Base-by-base conservation (phyloP, 2,329 filamentous ascomycete genomes). In the Colletotrichum theobromicola region DNA sequence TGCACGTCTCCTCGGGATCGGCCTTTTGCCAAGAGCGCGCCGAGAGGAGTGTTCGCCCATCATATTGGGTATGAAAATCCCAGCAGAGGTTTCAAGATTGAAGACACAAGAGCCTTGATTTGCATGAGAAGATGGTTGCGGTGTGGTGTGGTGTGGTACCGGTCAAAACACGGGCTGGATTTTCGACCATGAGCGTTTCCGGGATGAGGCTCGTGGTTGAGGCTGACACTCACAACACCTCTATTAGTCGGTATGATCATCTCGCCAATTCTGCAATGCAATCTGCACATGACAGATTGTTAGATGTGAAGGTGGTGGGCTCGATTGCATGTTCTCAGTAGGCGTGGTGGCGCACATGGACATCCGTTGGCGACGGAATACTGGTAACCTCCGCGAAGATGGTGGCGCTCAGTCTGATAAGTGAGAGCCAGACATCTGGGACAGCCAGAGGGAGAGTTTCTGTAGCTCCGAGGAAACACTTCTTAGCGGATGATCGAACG, bases 41-140 rank as follows among this genome's bases (percentile, higher is more conserved):
- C 71, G 65, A 73, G 70, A 50, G 21, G 30, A 58, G 26, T 35
- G 65, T 70, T 69, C 58, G 53, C 60, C 35, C 60, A 53, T 64
- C 58, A 37, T 15, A 9, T 24, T 21, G 35, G 26, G 26, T 16
- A 15, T 15, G 15, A 28, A 35, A 28, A 70, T 64, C 18, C 26
- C 24, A 9, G 42, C 34, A 16, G 18, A 10, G 26, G 60, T 65
- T 65, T 65, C 67, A 60, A 16, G 10, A 10, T 32, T 12, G 26
- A 24, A 34, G 42, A 35, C 35, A 24, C 9, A n/a, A 24, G 32
- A 8, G 35, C 16, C 26, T 16, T n/a, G 15, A 32, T 24, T 34
- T 32, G n/a, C 32, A n/a, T 26, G 30, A n/a, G 15, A 24, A 32
- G 21, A 16, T 35, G 42, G 21, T 21, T 50, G 28, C 35, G 63